A percentile compares a stretch with the other conserved stretches of the same genome.
These are phyloP conservation scores for Nannizzia gypsea DNA, from an alignment of 2,329 filamentous ascomycete genomes.

Conservation along the genomic window DNA sequence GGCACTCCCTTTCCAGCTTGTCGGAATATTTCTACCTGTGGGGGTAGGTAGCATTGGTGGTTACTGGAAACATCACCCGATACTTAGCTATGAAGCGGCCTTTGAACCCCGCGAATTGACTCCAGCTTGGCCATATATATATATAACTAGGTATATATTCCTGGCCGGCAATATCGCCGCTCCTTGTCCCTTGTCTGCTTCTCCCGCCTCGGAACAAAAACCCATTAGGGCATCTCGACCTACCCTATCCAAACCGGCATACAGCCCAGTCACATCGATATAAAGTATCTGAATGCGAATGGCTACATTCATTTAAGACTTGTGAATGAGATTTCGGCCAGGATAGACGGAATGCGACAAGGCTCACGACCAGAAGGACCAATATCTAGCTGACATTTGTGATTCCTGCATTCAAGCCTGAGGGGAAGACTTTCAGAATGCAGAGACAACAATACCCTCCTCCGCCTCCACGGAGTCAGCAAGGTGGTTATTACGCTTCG, in stretches of 20 bases:
- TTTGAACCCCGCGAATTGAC: slow-evolving; percentile 6
- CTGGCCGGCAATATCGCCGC: not conserved
- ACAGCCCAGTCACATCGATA: not conserved
- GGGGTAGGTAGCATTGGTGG: not conserved
- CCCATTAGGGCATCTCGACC: not conserved
- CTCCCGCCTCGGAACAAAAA: not conserved
- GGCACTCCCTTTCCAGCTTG: not conserved
- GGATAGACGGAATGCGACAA: not conserved
- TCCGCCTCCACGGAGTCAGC: slow-evolving; percentile 3
- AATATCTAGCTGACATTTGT: not conserved
- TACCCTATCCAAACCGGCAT: not conserved
- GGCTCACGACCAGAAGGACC: not conserved
- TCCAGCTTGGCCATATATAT: slow-evolving; percentile 1
- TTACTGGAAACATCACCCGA: not conserved
- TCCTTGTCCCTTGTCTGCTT: not conserved
- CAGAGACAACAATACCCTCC: slow-evolving; percentile 5
- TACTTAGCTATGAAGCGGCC: not conserved
- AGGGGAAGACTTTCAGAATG: not conserved
- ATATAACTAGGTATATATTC: not conserved
- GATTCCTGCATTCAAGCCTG: not conserved
- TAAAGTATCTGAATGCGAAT: not conserved
- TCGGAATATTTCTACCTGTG: slow-evolving; percentile 2
- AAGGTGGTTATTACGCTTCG: not conserved
- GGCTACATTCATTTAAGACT: not conserved
- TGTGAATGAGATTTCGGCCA: not conserved